A percentile compares a stretch with the other conserved stretches of the same genome.
Evolutionary conservation across 2,329 filamentous ascomycete species (phyloP).

Genomic region (Ophiosphaerella herpotricha): DNA sequence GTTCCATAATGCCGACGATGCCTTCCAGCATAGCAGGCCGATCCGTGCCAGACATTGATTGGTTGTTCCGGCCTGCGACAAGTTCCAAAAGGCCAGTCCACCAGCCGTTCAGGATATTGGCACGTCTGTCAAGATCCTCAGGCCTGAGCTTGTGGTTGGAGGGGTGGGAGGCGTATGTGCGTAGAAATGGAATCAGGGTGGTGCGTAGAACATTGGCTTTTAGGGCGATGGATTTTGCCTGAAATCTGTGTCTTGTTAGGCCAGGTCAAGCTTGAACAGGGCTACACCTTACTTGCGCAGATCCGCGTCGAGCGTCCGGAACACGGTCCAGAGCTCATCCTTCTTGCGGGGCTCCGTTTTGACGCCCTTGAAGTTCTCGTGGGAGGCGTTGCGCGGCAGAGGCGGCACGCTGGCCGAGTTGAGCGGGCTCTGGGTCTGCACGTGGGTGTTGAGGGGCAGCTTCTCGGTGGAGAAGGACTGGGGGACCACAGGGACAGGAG

Average conservation of each 20-base stretch:
- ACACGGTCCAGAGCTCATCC: conserved; percentile 72
- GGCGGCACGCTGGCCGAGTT: conserved; percentile 47
- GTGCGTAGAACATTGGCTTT: conserved; percentile 77
- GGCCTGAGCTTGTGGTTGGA: conserved; percentile 70
- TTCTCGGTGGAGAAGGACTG: conserved; percentile 57
- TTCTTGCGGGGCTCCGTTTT: conserved; percentile 58
- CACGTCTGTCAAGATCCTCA: conserved; percentile 81
- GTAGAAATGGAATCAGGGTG: conserved; percentile 76
- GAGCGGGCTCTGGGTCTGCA: conserved; percentile 37
- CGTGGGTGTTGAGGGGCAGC: conserved; percentile 44
- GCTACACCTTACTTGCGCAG: conserved; percentile 62
- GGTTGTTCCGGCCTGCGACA: conserved; percentile 74
- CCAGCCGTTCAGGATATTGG: conserved; percentile 85
- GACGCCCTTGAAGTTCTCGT: conserved; percentile 47
- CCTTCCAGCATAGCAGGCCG: conserved; percentile 79
- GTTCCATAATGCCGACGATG: conserved; percentile 80
- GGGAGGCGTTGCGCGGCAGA: conserved; percentile 48
- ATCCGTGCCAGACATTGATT: conserved; percentile 82
- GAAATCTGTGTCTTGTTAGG: conserved; percentile 58
- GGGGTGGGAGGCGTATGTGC: conserved; percentile 68
- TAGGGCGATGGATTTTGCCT: conserved; percentile 71
- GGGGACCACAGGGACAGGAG: conserved; percentile 48
- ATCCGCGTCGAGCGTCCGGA: conserved; percentile 70
- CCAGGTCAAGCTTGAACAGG: background rate
- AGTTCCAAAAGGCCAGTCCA: conserved; percentile 84